Evolutionary conservation across 2,329 filamentous ascomycete species (phyloP), one percentile per base, ranked within the genome.

Genomic region (Penicillium sp.): DNA sequence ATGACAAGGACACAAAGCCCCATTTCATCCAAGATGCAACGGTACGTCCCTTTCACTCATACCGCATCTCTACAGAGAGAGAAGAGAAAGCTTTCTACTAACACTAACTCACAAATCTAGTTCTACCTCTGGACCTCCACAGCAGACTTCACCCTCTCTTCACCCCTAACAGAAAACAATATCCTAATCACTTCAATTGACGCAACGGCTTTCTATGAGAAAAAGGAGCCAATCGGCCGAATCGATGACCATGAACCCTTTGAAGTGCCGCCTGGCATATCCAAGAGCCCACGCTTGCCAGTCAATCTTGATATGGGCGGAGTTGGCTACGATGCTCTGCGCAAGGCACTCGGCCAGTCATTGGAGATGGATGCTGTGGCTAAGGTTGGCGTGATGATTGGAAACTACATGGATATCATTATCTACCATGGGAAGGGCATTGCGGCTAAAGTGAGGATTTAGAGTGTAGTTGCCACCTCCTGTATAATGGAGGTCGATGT

Each of bases 111-210:
- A 26, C n/a, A 21, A 33, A 22, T 55, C 13, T 56, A 69, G 67
- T 55, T 98, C 69, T 89, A 97, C 70, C 70, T 97, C 45, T 77
- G 93, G 55, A 86, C 87, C 15, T 95, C 88, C 0, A 89, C 88
- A 0, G 91, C 91, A 3, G 82, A 84, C 1, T 96, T 98, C 68
- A 83, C 80, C 0, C 77, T 97, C 21, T 77, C 83, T 34, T 96
- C 90, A 0, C 93, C 93, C 0, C 74, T 97, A 8, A 71, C 75
- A 35, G 74, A 82, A 51, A 85, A 85, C 45, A 88, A 82, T 1
- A 70, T 97, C 17, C 86, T 82, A 59, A 79, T 98, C 54, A 87
- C 88, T 33, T 77, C 76, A 44, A 79, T 97, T 60, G 85, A 95
- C 62, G 91, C 91, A 6, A 88, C 85, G 1, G 89, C 93, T 0